Evolutionary conservation across 495 filamentous ascomycete species (phyloP).

Genomic region (Tetracladium setigerum): DNA sequence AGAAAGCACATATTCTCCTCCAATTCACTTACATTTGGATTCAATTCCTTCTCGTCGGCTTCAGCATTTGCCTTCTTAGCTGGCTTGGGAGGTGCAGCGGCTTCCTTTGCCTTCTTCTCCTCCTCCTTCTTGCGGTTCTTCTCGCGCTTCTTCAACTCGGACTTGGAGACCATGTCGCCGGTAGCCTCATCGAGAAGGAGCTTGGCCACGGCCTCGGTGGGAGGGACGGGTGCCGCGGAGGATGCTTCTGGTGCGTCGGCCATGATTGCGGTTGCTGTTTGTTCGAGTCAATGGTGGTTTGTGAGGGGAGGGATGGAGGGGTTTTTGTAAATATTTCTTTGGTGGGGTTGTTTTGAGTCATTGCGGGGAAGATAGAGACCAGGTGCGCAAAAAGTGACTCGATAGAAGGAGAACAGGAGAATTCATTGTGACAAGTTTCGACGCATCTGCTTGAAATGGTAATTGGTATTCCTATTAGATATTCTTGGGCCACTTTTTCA

Average conservation of each 20-base stretch:
- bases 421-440: too few species aligned
- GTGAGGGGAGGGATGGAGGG: not conserved
- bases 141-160: conserved; percentile 89
- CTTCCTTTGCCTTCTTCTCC: conserved; percentile 81
- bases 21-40: conserved; percentile 65
- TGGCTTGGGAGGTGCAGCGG: conserved; percentile 59
- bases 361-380: too few species aligned
- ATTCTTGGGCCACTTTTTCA: too few species aligned
- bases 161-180: conserved; percentile 78
- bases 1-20: not conserved
- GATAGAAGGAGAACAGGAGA: too few species aligned
- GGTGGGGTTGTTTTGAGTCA: not conserved
- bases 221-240: conserved; percentile 20
- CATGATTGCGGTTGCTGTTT: conserved; percentile 13
- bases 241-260: conserved; percentile 33
- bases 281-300: not conserved
- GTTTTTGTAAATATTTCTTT: conserved; percentile 3
- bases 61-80: conserved; percentile 64
- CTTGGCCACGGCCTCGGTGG: conserved; percentile 57
- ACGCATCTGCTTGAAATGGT: too few species aligned
- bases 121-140: conserved; percentile 82
- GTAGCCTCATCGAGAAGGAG: conserved; percentile 78
- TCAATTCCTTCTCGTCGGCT: conserved; percentile 69
- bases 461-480: too few species aligned
- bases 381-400: too few species aligned